Evolutionary conservation across 2,329 filamentous ascomycete species (phyloP).

Genomic region (Colletotrichum tamarilloi): DNA sequence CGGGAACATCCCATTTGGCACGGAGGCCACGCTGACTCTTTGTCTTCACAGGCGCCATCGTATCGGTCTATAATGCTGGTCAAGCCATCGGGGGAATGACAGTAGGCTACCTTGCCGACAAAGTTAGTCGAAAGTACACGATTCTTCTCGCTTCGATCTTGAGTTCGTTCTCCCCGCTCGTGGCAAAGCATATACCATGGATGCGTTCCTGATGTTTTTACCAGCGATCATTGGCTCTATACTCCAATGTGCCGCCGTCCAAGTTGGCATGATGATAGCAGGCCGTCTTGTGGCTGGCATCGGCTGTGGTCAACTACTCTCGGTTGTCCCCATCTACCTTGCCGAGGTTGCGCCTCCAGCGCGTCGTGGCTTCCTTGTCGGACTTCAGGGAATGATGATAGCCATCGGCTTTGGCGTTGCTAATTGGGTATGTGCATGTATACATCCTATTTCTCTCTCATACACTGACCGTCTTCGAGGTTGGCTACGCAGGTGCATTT

Average conservation of each 20-base stretch:
- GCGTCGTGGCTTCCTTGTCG: constrained; percentile 41
- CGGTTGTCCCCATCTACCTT: constrained; percentile 41
- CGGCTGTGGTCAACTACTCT: constrained; percentile 40
- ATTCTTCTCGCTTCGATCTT: constrained; percentile 12
- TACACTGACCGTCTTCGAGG: not conserved
- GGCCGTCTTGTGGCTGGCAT: constrained; percentile 41
- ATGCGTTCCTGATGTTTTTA: not conserved
- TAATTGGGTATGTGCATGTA: constrained; percentile 46
- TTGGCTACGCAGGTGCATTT: constrained; percentile 49
- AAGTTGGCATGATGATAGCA: constrained; percentile 43
- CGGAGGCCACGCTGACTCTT: not conserved
- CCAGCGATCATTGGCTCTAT: constrained; percentile 13
- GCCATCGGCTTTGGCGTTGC: constrained; percentile 50
- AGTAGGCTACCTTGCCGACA: constrained; percentile 18
- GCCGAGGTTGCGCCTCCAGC: constrained; percentile 41
- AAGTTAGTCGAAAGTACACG: constrained; percentile 28
- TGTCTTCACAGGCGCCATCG: constrained; percentile 17
- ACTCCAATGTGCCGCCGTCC: constrained; percentile 38
- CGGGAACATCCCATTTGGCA: not conserved
- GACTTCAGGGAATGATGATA: constrained; percentile 47
- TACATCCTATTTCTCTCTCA: not conserved
- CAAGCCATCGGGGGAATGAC: constrained; percentile 20
- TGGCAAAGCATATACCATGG: not conserved
- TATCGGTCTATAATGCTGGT: constrained; percentile 34
- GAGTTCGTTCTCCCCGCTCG: not conserved